Evolutionary conservation across 73 alveolate genomes (phyloP).

Genomic region (Halteria grandinella): DNA sequence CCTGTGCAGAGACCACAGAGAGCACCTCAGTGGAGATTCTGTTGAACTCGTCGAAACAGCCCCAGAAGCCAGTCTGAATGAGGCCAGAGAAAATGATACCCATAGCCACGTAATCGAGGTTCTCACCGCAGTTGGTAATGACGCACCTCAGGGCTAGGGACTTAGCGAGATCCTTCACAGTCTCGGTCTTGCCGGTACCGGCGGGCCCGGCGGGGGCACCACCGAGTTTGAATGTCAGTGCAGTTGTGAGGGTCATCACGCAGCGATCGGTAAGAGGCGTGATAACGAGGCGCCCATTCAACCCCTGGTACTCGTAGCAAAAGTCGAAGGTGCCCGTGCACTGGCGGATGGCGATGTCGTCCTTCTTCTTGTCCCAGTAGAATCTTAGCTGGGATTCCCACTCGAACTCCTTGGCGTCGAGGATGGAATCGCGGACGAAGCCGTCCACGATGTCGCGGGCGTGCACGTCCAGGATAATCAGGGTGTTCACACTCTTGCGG

Average conservation of each 20-base stretch:
- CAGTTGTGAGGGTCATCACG: constrained; percentile 98
- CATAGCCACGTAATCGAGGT: constrained; percentile 97
- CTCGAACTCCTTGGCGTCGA: constrained; percentile 98
- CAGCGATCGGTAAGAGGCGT: constrained; percentile 99
- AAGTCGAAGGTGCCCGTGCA: constrained; percentile 96
- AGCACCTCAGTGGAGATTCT: constrained; percentile 98
- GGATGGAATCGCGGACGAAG: constrained; percentile 94
- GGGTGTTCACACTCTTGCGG: constrained; percentile 94
- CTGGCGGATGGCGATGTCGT: constrained; percentile 94
- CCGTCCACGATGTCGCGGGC: constrained; percentile 98
- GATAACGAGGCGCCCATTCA: constrained; percentile 98
- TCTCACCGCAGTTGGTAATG: constrained; percentile 98
- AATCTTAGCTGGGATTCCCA: constrained; percentile 99
- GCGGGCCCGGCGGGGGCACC: constrained; percentile 99
- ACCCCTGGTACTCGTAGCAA: constrained; percentile 96
- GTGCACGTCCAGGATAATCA: constrained; percentile 99
- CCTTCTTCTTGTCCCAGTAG: constrained; percentile 97
- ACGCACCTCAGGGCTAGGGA: constrained; percentile 96
- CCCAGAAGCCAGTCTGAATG: constrained; percentile 99
- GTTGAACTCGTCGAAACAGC: constrained; percentile 99
- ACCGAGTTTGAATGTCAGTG: constrained; percentile 96
- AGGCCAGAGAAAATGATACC: constrained; percentile 98
- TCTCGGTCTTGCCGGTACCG: constrained; percentile 98
- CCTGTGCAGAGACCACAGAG: constrained; percentile 97
- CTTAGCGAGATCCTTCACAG: constrained; percentile 98